Evolutionary conservation across 2,329 filamentous ascomycete genomes (phyloP).

Genomic region (Aspergillus calidoustus): DNA sequence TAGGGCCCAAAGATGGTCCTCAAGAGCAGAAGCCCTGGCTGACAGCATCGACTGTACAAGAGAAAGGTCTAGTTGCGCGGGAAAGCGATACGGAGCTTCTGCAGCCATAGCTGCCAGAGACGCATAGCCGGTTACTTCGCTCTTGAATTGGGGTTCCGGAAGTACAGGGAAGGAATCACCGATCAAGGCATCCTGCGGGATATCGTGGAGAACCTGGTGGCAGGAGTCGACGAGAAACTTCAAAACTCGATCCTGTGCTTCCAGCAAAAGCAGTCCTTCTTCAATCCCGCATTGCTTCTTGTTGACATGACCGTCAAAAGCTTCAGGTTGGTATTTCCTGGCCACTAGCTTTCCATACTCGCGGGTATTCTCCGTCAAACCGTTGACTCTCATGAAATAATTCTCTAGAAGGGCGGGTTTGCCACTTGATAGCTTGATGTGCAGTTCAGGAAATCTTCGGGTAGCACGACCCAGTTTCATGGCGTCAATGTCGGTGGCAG

Average conservation of each 20-base stretch:
- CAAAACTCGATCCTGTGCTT: slow-evolving; percentile 5
- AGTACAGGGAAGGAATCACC: slow-evolving; percentile 37
- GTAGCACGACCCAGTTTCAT: slow-evolving; percentile 35
- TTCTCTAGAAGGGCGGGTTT: slow-evolving; percentile 31
- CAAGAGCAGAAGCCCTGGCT: slow-evolving; percentile 46
- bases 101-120: slow-evolving; percentile 47
- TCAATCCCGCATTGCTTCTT: slow-evolving; percentile 48
- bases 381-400: slow-evolving; percentile 42
- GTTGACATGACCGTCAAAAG: slow-evolving; percentile 43
- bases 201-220: slow-evolving; percentile 55
- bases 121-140: slow-evolving; percentile 32
- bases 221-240: slow-evolving; percentile 4
- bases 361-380: slow-evolving; percentile 28
- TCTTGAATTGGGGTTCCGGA: slow-evolving; percentile 44
- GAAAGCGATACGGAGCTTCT: slow-evolving; percentile 59
- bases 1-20: slow-evolving; percentile 60
- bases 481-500: slow-evolving; percentile 48
- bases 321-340: slow-evolving; percentile 44
- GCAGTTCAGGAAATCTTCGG: no score
- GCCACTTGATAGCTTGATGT: not conserved
- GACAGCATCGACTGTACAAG: slow-evolving; percentile 51
- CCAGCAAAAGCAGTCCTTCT: slow-evolving; percentile 45
- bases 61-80: slow-evolving; percentile 51
- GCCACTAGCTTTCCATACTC: slow-evolving; percentile 44
- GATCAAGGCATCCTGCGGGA: slow-evolving; percentile 35